A percentile compares a stretch with the other conserved stretches of the same genome.
Evolutionary conservation across 345 rosid species (phyloP).

Genomic region (Citrus sp.): DNA sequence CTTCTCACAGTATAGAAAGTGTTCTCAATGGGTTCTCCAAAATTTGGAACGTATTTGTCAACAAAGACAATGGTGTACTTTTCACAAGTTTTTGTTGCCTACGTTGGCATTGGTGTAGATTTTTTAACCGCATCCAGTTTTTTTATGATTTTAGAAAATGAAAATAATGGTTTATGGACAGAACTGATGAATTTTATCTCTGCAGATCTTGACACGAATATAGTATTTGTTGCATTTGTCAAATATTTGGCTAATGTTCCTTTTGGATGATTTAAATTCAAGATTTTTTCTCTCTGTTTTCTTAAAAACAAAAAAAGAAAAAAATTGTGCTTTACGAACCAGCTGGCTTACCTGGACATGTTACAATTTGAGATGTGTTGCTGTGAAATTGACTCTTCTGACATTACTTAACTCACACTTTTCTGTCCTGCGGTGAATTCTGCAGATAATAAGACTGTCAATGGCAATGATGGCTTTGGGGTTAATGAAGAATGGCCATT

Average conservation of each 20-base stretch:
- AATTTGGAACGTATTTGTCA: background rate
- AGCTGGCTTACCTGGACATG: background rate
- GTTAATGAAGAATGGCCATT: slow-evolving; percentile 38
- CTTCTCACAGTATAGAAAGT: background rate
- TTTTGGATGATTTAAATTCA: background rate
- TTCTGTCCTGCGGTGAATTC: slow-evolving; percentile 16
- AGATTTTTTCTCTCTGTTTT: background rate
- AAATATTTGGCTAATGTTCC: background rate
- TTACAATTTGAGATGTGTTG: background rate
- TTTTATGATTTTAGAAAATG: background rate
- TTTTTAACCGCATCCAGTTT: background rate
- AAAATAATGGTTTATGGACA: background rate
- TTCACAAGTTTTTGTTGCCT: background rate
- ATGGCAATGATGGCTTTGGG: slow-evolving; percentile 32
- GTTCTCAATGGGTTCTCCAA: background rate
- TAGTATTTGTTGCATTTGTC: background rate
- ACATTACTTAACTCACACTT: background rate
- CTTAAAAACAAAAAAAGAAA: slow-evolving; percentile 1
- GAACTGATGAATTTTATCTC: background rate
- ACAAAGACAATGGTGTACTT: background rate
- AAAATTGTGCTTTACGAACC: background rate
- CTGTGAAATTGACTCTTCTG: slow-evolving; percentile 2
- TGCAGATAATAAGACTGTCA: slow-evolving; percentile 37
- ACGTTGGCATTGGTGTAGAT: background rate
- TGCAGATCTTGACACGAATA: background rate